Base-by-base conservation (phyloP, 176 grass and related monocot species). In the Tillandsia leiboldiana region DNA sequence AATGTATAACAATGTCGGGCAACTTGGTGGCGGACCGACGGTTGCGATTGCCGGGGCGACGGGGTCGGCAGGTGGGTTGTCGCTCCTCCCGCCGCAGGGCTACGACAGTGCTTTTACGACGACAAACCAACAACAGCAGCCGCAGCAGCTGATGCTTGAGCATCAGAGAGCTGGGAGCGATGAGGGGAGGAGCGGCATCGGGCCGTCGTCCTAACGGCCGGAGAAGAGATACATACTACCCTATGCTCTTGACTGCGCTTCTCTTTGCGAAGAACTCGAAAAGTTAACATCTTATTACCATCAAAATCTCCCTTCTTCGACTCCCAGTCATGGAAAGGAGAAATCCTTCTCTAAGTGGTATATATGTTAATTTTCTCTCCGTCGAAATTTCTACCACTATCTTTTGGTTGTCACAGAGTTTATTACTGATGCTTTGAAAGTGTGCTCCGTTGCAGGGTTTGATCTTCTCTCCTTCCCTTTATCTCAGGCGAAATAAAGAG, bases 131-230 rank as follows among this genome's bases (percentile, higher is more conserved):
- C 53, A n/a, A n/a, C 20, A 61, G 24, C 70, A 53, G 52, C 42
- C 51, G 5, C 63, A 80, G 15, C 47, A 68, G 17, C 48, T 67
- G 49, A 18, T 48, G 66, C 57, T 23, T 11, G 48, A 50, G 51
- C 81, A 64, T 24, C 70, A 51, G 12, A 69, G 24, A 67, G 51
- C 72, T 26, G 70, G 48, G 48, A 83, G 54, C 14, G 70, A 78
- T 12, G 75, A 83, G 15, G 70, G 70, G n/a, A 74, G 70, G 75
- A 68, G 51, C 51, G 70, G 62, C 33, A 51, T 83, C 12, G 64
- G 70, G 50, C 75, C 75, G 27, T 63, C 75, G 33, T 73, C 72
- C 47, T 72, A 69, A 62, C 67, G 69, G 47, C 50, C 10, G 22
- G 27, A 56, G 14, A 51, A 64, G 53, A 33, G 56, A 61, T 22